phyloP scores from a whole-genome alignment of 768 basidiomycete species.

The Pisolithus marmoratus region DNA sequence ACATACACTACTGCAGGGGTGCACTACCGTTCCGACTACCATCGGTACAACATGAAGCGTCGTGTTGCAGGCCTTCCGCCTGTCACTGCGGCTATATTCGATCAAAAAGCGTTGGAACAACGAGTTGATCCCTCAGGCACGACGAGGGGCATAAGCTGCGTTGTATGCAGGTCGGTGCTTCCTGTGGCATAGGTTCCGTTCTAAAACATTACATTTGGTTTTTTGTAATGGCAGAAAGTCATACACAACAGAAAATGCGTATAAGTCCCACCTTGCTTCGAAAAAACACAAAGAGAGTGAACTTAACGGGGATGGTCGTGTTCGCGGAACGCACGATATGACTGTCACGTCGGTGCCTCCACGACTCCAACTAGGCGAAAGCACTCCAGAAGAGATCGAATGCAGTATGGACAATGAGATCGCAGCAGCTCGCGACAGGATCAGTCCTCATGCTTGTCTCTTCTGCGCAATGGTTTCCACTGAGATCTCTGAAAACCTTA shows the following conservation, averaged over 20 bases:
- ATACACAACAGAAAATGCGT: conserved; percentile 87
- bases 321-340: neutral
- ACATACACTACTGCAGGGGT: conserved; percentile 40
- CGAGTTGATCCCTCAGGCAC: conserved; percentile 68
- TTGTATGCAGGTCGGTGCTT: conserved; percentile 71
- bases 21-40: conserved; percentile 92
- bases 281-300: conserved; percentile 86
- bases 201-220: too few species aligned
- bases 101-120: conserved; percentile 82
- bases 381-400: conserved; percentile 38
- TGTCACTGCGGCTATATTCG: conserved; percentile 70
- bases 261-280: conserved; percentile 79
- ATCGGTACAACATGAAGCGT: conserved; percentile 98
- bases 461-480: conserved; percentile 64
- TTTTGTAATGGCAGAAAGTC: conserved; percentile 55
- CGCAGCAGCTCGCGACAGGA: conserved; percentile 58
- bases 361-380: conserved; percentile 15
- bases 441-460: conserved; percentile 68
- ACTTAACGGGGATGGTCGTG: conserved; percentile 37
- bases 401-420: conserved; percentile 70
- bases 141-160: conserved; percentile 57
- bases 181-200: neutral
- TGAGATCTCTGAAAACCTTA: conserved; percentile 59
- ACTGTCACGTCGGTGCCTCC: conserved; percentile 10
- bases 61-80: conserved; percentile 88